Base-by-base conservation (phyloP, 2,329 filamentous ascomycete species). In the Fusarium oligoseptatum region DNA sequence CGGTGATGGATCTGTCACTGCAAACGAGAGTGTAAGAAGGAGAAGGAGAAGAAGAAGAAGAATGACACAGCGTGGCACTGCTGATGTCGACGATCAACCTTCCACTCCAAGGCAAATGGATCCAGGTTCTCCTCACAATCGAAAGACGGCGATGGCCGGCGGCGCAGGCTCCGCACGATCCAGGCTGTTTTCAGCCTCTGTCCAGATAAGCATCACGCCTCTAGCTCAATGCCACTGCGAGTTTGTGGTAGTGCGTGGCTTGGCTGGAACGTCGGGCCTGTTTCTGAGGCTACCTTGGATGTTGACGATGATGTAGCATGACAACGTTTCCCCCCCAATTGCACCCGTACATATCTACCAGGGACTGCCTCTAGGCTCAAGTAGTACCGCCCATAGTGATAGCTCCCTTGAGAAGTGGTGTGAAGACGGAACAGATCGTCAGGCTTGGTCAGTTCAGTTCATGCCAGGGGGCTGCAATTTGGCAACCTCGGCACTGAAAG, bases 141-240 rank as follows among this genome's bases (percentile, higher is more conserved):
- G 70, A 74, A 67, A 70, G 70, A 67, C 62, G 71, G 74, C 67
- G 58, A 66, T 66, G 70, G 43, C 68, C 72, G 66, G 58, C 64
- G 64, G 57, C 64, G 65, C 52, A 52, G 62, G 67, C 68, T 76
- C 76, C 76, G 74, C 76, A 75, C 67, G 66, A 70, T 73, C 64
- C 67, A 72, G 61, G 64, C 67, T 76, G 70, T 69, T 73, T 67
- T 67, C 76, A 70, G 65, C 58, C 39, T 58, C 64, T 50, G 67
- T 65, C 39, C 63, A 78, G 76, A 79, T 78, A 78, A 79, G 77
- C 77, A 77, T 77, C 69, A 70, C 67, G 69, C 74, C 72, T 69
- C 72, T 66, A 72, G 71, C 62, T 71, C 43, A 24, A 74, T 75
- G 41, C 64, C 61, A 71, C 67, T 50, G 52, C 67, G 68, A 70